Conservation (phyloP, 148 eudicot genomes). For the Camellia granthamiana region DNA sequence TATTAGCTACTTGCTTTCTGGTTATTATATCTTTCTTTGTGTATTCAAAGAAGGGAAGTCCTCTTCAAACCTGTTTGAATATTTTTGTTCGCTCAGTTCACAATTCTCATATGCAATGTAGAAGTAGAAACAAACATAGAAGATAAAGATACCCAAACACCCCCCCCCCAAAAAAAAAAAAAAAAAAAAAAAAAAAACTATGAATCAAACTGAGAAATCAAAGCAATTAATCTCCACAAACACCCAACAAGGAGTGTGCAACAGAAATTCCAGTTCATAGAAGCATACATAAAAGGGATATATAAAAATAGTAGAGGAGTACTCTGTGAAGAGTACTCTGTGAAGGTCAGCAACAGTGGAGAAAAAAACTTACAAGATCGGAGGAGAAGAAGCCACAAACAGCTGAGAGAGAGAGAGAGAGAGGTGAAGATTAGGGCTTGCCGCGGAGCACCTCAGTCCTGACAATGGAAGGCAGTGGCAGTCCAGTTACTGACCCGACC, state of each 20-base stretch:
- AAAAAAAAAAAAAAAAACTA: neutral
- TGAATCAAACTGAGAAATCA: neutral
- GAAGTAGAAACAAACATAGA: neutral
- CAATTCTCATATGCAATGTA: neutral
- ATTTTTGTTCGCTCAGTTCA: neutral
- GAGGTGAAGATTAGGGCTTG: too few species aligned
- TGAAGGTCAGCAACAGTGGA: too few species aligned
- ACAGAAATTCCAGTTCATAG: neutral
- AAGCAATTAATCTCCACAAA: neutral
- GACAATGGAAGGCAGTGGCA: too few species aligned
- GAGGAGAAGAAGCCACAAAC: too few species aligned
- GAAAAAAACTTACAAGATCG: too few species aligned
- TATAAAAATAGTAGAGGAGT: too few species aligned
- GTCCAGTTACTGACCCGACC: too few species aligned
- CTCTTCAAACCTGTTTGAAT: neutral
- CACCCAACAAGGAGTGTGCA: neutral
- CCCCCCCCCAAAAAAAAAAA: too few species aligned
- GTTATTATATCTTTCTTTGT: neutral
- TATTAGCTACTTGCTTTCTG: conserved; percentile 19
- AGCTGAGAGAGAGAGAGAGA: too few species aligned
- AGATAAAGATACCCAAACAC: neutral
- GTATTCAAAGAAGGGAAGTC: neutral
- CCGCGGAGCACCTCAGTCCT: too few species aligned
- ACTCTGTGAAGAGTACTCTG: too few species aligned
- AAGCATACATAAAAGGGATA: neutral